Percentiles rank a stretch among this genome's conserved stretches.
Evolutionary conservation across 1,139 yeast genomes (phyloP).

Genomic region (Saccharomyces uvarum): DNA sequence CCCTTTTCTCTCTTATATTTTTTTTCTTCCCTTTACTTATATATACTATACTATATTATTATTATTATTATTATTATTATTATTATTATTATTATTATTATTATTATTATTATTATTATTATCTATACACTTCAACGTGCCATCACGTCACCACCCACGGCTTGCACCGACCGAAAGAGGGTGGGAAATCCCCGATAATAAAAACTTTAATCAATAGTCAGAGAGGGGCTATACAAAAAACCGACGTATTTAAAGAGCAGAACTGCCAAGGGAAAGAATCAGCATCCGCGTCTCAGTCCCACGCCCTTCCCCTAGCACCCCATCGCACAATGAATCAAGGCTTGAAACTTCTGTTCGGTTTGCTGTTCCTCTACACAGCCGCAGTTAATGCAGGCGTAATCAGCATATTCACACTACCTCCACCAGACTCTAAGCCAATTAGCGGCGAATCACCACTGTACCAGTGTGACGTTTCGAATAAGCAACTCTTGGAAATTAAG

Average conservation of each 20-base stretch:
- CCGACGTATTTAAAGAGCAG: background rate
- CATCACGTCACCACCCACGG: background rate
- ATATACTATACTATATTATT: background rate
- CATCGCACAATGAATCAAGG: background rate
- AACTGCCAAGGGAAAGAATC: background rate
- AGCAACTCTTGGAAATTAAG: constrained; percentile 58
- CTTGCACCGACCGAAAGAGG: background rate
- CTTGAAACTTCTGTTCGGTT: background rate
- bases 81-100: background rate
- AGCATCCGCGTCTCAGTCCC: background rate
- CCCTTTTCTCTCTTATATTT: background rate
- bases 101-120: background rate
- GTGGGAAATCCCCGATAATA: background rate
- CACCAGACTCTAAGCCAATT: constrained; percentile 47
- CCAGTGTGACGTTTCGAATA: constrained; percentile 58
- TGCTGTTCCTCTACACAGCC: background rate
- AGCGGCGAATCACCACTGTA: constrained; percentile 86
- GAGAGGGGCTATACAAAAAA: background rate
- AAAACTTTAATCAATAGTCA: background rate
- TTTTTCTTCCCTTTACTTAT: background rate
- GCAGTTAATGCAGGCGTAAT: background rate
- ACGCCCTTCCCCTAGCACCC: background rate
- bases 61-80: background rate
- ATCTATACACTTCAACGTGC: background rate
- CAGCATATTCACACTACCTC: background rate